Percentiles rank a stretch among this genome's conserved stretches.
phyloP scores from a whole-genome alignment of 306 rosid genomes.

The Fragaria nilgerrensis region DNA sequence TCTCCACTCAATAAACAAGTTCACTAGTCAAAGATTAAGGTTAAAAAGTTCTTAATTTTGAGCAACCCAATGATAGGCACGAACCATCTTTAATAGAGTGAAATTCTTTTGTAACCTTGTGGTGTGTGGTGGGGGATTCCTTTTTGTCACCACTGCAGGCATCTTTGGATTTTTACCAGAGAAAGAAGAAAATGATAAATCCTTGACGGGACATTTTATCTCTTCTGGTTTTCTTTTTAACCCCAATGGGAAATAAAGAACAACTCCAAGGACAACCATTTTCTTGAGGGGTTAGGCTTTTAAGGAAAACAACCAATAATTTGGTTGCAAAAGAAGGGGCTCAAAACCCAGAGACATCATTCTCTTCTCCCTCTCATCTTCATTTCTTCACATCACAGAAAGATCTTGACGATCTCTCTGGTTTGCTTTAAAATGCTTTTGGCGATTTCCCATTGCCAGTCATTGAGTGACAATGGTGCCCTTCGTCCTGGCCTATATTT shows the following conservation, averaged over 20 bases:
- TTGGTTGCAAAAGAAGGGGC: constrained; percentile 47
- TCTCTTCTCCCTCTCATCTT: constrained; percentile 10
- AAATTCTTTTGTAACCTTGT: constrained; percentile 23
- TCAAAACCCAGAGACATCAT: constrained; percentile 34
- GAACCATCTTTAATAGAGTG: constrained; percentile 33
- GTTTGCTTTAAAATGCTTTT: constrained; percentile 2
- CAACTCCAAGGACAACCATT: constrained; percentile 28
- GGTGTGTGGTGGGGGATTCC: constrained; percentile 22
- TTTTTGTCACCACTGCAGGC: constrained; percentile 39
- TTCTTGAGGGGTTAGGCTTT: constrained; percentile 50
- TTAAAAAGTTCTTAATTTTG: constrained; percentile 24
- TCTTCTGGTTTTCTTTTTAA: neutral
- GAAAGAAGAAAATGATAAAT: neutral
- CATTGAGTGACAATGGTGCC: too few relatives aligned
- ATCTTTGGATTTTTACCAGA: constrained; percentile 24
- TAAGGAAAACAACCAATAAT: constrained; percentile 43
- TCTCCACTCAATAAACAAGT: constrained; percentile 15
- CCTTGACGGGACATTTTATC: constrained; percentile 10
- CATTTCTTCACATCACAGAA: neutral
- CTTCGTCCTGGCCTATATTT: neutral
- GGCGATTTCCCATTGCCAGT: too few relatives aligned
- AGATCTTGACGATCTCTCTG: neutral
- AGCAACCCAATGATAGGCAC: constrained; percentile 26
- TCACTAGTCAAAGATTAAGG: constrained; percentile 33
- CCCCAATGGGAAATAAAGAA: constrained; percentile 1